A percentile compares a stretch with the other conserved stretches of the same genome.
Evolutionary conservation across 371 early-diverging fungal species (phyloP).

Genomic region (Massospora cicadina): DNA sequence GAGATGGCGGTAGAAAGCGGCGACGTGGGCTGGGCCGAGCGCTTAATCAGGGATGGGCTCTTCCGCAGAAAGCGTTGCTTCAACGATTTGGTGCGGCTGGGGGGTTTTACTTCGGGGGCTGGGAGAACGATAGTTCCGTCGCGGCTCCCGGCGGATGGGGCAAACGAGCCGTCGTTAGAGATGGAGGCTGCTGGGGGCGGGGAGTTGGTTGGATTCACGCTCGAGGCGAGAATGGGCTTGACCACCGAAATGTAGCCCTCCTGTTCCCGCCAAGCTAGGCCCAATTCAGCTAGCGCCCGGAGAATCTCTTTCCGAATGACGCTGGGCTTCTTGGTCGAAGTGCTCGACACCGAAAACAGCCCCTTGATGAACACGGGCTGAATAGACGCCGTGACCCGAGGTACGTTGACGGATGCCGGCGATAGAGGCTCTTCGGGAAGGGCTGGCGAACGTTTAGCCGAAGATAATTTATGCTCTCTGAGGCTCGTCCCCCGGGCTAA

Average conservation of each 20-base stretch:
- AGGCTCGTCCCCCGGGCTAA: background rate
- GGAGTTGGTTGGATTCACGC: background rate
- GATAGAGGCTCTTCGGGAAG: background rate
- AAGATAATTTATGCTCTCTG: background rate
- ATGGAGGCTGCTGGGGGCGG: background rate
- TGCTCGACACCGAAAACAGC: conserved; percentile 54
- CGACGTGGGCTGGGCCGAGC: conserved; percentile 3
- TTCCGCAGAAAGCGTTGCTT: background rate
- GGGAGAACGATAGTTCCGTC: background rate
- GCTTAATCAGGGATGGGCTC: background rate
- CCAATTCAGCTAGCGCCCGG: conserved; percentile 33
- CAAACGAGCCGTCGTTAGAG: background rate
- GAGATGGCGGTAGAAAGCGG: background rate
- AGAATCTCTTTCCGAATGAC: conserved; percentile 53
- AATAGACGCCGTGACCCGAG: background rate
- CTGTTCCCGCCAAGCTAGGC: conserved; percentile 39
- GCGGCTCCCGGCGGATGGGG: background rate
- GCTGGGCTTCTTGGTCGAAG: conserved; percentile 47
- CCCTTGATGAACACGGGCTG: conserved; percentile 58
- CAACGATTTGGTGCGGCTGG: background rate
- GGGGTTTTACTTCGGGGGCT: background rate
- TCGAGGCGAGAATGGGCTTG: background rate
- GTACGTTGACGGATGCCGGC: conserved; percentile 12
- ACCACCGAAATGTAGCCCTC: conserved; percentile 7
- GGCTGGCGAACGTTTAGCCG: background rate